Base-by-base conservation (phyloP, 129 eudicot species). In the Flaveria trinervia region DNA sequence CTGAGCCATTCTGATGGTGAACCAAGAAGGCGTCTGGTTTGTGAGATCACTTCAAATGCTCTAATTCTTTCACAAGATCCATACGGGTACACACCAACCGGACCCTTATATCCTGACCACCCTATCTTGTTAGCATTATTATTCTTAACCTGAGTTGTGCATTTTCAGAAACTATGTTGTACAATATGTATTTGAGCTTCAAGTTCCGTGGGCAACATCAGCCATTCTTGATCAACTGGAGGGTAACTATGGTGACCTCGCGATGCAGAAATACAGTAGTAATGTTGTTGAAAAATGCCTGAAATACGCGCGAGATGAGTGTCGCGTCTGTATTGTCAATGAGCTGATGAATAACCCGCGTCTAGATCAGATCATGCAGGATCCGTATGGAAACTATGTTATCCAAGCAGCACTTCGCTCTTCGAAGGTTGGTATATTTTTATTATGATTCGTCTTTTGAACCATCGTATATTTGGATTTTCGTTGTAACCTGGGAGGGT, bases 61-160 rank as follows among this genome's bases (percentile, higher is more conserved):
- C 77, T 84, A 17, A 39, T 86, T 70, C 85, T 90, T 51, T 84
- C 96, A 22, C 91, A 88, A 88, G 86, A 86, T 86, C 88, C 86
- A 77, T 90, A 84, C 39, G 96, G 96, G 96, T 90, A 85, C 49
- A 7, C 57, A 36, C 30, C 15, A 9, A 17, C 59, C 43, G 10
- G 14, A 26, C 69, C 68, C 57, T 33, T 23, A 23, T 23, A 23
- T 28, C 41, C 41, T 28, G 0, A 13, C 56, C 46, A 43, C 50
- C 7, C 68, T 62, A 36, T 65, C 14, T 57, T 11, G 14, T 50
- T 54, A 28, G 15, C 48, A 14, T 2, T 8, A 54, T 80, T 45
- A 16, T 56, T 44, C 23, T 56, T 6, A 64, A 9, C 36, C 36
- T 65, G 25, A 49, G 36, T 71, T 49, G n/a, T 55, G 71, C 16